Evolutionary conservation across 805 yeast species (phyloP), one percentile per base, ranked within the genome.

Genomic region (Ogataea naganishii): DNA sequence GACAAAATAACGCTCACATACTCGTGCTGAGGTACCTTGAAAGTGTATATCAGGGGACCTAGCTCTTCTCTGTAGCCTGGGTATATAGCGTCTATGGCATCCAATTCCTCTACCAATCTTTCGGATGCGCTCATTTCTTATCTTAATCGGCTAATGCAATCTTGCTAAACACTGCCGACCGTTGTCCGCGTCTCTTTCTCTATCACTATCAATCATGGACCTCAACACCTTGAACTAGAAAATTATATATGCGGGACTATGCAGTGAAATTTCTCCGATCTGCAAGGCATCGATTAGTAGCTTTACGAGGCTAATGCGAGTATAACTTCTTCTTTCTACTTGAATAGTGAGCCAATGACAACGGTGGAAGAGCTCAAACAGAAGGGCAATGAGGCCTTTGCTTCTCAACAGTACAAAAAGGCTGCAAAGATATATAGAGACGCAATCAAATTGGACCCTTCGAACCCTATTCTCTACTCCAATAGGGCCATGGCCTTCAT

Each of bases 31-130:
- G 95, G 85, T 1, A 73, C 53, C 16, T 57, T 56, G 10, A 80
- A 60, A 26, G 68, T 68, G 35, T 63, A 62, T 4, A 67, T 47
- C 12, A 55, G 56, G 0, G 62, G 57, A 4, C 56, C 64, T 6
- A 66, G 30, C 16, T 41, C 44, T 4, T 56, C 53, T 20, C 75
- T 49, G 23, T 73, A 63, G 11, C 66, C 81, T 1, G 95, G 96
- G 47, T 74, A 89, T 9, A 92, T 89, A 4, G 96, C 92, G 33
- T 83, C 80, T 8, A 89, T 75, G 9, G 95, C 89, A 23, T 71
- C 75, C 13, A 84, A 54, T 47, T 89, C 98, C 32, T 84, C 92
- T 14, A 47, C 47, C 6, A 80, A 56, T 20, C 76, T 80, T 36
- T 69, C 69, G 1, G 59, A 49, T n/a, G 46, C 54, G 36, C n/a